Conservation (phyloP, 1,139 yeast species). For the Tardiomyces digboiensis region DNA sequence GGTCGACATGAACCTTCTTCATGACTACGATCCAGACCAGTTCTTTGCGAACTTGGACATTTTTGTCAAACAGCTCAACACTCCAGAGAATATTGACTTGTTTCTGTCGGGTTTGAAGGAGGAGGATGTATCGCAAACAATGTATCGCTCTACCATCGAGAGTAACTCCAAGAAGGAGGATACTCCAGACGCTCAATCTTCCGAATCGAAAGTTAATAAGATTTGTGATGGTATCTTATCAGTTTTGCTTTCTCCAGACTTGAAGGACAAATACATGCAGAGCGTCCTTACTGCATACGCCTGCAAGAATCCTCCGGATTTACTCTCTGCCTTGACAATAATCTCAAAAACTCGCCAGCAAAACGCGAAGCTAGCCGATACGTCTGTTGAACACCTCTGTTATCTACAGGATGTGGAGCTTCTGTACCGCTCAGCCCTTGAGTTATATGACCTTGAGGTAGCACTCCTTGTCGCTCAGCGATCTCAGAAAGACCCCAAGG, state of each 20-base stretch:
- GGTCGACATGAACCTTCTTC: conserved; percentile 79
- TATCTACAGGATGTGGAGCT: conserved; percentile 85
- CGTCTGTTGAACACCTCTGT: conserved; percentile 70
- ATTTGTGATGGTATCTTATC: conserved; percentile 65
- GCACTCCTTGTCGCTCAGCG: conserved; percentile 87
- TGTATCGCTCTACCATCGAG: conserved; percentile 50
- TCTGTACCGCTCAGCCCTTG: conserved; percentile 70
- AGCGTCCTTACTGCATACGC: conserved; percentile 88
- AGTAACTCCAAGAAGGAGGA: conserved; percentile 32
- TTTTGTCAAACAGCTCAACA: conserved; percentile 65
- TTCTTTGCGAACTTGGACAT: conserved; percentile 54
- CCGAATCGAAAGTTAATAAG: conserved; percentile 51
- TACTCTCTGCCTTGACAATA: conserved; percentile 59
- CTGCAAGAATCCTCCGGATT: conserved; percentile 81
- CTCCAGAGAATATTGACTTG: conserved; percentile 71
- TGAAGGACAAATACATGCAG: conserved; percentile 54
- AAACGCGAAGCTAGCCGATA: conserved; percentile 27
- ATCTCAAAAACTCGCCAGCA: conserved; percentile 3
- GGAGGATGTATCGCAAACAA: conserved; percentile 77
- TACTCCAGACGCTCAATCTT: conserved; percentile 18
- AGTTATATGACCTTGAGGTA: conserved; percentile 73
- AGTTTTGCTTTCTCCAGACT: conserved; percentile 42
- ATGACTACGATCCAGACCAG: conserved; percentile 72
- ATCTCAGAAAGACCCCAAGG: conserved; percentile 97
- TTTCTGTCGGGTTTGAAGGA: conserved; percentile 81